Base-by-base conservation (phyloP, 1,139 yeast species). In the Lodderomyces margitis region DNA sequence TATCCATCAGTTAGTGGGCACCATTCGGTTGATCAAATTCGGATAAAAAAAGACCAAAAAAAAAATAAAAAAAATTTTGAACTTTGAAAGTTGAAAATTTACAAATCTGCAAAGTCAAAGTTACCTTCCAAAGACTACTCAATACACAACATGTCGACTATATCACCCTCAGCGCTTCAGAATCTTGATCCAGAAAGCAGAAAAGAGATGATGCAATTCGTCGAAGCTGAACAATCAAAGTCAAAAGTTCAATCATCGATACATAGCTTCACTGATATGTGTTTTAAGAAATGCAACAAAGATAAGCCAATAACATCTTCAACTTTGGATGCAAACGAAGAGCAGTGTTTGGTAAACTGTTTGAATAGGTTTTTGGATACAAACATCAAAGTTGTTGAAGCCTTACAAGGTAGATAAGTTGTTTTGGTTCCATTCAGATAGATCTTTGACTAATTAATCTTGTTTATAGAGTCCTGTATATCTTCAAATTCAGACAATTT, bases 241-340 rank as follows among this genome's bases (percentile, higher is more conserved):
- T 83, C 95, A 43, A 87, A 88, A 67, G 88, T 91, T 21, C 96
- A 88, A 67, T 75, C 80, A 73, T 79, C 94, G 28, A 84, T 88
- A 48, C 95, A 88, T 61, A 80, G 75, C 58, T 88, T 87, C 72
- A 89, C 96, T 32, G 91, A 88, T 59, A 74, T 84, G 74, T 91
- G 98, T 62, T 91, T 88, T 73, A 86, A 84, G 62, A 86, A 87
- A 66, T 91, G 98, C 62, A 75, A 88, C 46, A 68, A 76, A 38
- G 59, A 64, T 47, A 59, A 54, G 40, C 68, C 76, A 14, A 75
- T 83, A 42, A 70, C 72, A 42, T 66, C 74, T 41, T 77, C 77
- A 34, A 68, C 69, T 40, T 69, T 89, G 50, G 75, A 74, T 50
- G 43, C 66, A 4, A 62, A 62, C 41, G 97, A 91, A 62, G 87